These are phyloP conservation scores for Carex parvula DNA, from an alignment of 176 grass and related monocot genomes.

Conservation along the genomic window DNA sequence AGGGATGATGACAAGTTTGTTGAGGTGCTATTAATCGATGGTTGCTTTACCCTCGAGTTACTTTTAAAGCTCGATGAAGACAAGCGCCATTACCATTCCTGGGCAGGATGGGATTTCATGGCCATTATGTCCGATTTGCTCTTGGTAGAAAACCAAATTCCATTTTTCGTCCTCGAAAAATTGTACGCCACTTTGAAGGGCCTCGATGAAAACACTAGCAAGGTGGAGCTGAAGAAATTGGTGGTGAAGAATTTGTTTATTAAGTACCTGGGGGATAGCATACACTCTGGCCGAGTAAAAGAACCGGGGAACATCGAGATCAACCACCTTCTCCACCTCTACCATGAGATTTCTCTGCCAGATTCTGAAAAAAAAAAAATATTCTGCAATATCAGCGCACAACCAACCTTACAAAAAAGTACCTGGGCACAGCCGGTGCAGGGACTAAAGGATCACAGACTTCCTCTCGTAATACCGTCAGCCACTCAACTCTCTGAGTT, in stretches of 20 bases:
- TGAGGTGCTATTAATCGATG: conserved; percentile 6
- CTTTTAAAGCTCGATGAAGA: neutral
- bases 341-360: conserved; percentile 7
- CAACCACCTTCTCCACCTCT: conserved; percentile 16
- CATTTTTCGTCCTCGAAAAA: neutral
- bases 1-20: neutral
- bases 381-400: too few species aligned
- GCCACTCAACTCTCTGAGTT: neutral
- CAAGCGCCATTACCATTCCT: neutral
- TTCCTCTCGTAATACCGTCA: neutral
- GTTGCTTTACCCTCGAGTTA: conserved; percentile 18
- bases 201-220: neutral
- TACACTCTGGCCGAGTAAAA: neutral
- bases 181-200: neutral
- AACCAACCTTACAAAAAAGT: too few species aligned
- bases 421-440: too few species aligned
- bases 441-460: neutral
- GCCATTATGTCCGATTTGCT: conserved; percentile 21
- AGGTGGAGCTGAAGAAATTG: neutral
- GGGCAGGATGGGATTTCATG: conserved; percentile 9
- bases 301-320: neutral
- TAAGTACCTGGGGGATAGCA: neutral
- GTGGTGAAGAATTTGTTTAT: conserved; percentile 2
- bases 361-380: neutral
- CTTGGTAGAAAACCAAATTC: conserved; percentile 6